phyloP scores from a whole-genome alignment of 352 stramenopile genomes.

The Pythium inflatum region DNA sequence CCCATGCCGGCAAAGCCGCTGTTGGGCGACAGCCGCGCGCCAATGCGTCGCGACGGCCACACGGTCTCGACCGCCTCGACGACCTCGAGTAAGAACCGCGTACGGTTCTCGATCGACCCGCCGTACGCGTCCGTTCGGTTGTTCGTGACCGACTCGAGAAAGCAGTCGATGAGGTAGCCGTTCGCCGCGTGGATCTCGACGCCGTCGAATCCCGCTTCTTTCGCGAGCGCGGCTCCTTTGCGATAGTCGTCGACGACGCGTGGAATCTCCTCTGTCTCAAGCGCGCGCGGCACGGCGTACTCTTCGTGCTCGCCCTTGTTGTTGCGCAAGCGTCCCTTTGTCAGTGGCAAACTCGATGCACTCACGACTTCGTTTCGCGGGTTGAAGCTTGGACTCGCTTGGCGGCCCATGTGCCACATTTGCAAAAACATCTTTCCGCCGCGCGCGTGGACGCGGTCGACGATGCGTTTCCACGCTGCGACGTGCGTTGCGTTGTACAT shows the following conservation, averaged over 20 bases:
- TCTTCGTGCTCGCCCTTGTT: conserved; percentile 20
- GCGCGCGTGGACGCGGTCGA: background rate
- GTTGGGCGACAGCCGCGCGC: conserved; percentile 34
- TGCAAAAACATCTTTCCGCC: conserved; percentile 47
- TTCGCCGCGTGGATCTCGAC: conserved; percentile 82
- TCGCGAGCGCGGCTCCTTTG: conserved; percentile 40
- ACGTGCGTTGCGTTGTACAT: conserved; percentile 32
- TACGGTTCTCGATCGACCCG: conserved; percentile 66
- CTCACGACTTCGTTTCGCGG: conserved; percentile 39
- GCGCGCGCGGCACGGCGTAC: conserved; percentile 43
- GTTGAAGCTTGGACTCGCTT: conserved; percentile 44
- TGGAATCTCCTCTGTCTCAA: conserved; percentile 68
- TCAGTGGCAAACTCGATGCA: conserved; percentile 24
- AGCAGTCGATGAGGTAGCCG: conserved; percentile 88
- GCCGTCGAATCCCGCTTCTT: conserved; percentile 42
- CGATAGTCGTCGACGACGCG: conserved; percentile 58
- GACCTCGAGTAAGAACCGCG: conserved; percentile 54
- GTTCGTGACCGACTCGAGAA: conserved; percentile 68
- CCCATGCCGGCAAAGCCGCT: conserved; percentile 45
- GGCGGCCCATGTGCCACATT: conserved; percentile 71
- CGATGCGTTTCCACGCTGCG: background rate
- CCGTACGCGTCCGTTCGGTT: conserved; percentile 73
- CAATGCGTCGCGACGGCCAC: conserved; percentile 20
- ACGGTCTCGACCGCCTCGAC: conserved; percentile 41
- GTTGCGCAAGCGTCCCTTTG: background rate